Conservation (phyloP, 1,284 basidiomycete genomes). For the Uromyces viciae-fabae region DNA sequence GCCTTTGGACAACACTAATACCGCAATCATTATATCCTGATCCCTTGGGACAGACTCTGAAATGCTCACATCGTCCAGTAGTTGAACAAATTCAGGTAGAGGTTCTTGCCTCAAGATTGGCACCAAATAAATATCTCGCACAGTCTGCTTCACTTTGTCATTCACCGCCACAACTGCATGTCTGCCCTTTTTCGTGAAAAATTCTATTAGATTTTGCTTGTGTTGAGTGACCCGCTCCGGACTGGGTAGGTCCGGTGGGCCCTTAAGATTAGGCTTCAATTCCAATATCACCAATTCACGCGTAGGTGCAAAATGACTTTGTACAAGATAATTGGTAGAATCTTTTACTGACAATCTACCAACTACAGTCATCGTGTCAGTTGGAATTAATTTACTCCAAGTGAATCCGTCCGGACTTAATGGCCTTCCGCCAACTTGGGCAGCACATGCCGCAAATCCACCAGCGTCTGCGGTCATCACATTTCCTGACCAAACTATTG, state of each 20-base stretch:
- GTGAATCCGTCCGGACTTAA: constrained; percentile 47
- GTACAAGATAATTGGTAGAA: constrained; percentile 52
- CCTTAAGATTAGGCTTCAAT: constrained; percentile 49
- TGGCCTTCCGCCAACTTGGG: constrained; percentile 51
- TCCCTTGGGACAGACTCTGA: constrained; percentile 62
- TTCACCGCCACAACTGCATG: constrained; percentile 51
- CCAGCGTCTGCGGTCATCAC: constrained; percentile 51
- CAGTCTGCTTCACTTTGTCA: constrained; percentile 53
- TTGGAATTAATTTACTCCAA: constrained; percentile 50
- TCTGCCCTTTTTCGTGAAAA: constrained; percentile 49
- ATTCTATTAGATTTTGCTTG: constrained; percentile 49
- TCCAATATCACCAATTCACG: constrained; percentile 51
- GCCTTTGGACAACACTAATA: constrained; percentile 75
- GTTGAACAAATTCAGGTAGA: constrained; percentile 77
- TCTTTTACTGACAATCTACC: constrained; percentile 50
- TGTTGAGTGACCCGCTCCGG: constrained; percentile 48
- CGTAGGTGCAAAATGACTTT: constrained; percentile 50
- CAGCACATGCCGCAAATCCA: constrained; percentile 49
- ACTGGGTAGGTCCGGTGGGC: constrained; percentile 49
- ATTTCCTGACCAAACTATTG: constrained; percentile 50
- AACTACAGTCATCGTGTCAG: constrained; percentile 46
- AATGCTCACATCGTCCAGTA: constrained; percentile 73
- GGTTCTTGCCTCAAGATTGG: constrained; percentile 68
- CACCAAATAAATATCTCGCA: constrained; percentile 81
- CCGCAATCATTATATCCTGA: constrained; percentile 68